Evolutionary conservation across 306 rosid species (phyloP), one percentile per base, ranked within the genome.

Genomic region (Crataegus laevigata): DNA sequence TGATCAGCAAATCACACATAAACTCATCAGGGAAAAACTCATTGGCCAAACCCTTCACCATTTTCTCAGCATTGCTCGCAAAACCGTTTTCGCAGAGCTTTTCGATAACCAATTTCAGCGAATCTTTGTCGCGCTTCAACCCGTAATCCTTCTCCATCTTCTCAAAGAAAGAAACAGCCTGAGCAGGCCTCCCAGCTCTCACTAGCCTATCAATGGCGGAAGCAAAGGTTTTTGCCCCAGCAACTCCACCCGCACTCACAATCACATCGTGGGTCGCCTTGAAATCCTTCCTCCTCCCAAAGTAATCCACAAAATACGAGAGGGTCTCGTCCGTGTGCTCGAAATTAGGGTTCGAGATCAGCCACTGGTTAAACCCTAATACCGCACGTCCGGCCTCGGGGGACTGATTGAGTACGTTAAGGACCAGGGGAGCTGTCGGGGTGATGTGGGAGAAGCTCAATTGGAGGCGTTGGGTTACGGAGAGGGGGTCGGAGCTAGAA

Each of bases 261-360:
- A 93, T 93, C 24, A 89, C 52, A 25, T 90, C 92, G 26, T 87
- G 84, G 30, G 81, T 78, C 13, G 91, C 88, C 73, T 90, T 94
- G 87, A 94, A 94, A 72, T 94, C 97, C 59, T 89, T 94, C 58
- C 88, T 79, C 45, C 94, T 89, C 32, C 93, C 93, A 14, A 94
- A 89, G 77, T 79, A 90, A 34, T 87, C 85, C 13, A 90, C 82
- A 68, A 94, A 91, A 22, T 63, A 80, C 63, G 97, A 90, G 12
- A 90, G 69, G 0, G 89, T 88, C 19, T 86, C 88, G 45, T 91
- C 98, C 29, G 85, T 71, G 77, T 82, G 97, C 10, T 75, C 26
- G 80, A 91, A 87, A n/a, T 80, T 80, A 25, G 88, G 76, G 29
- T 82, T 83, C 17, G 93, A 84, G 12, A 80, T 1, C 18, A 94